These are phyloP conservation scores for Cladorrhinum sp. DNA, from an alignment of 2,329 filamentous ascomycete species.

Conservation along the genomic window DNA sequence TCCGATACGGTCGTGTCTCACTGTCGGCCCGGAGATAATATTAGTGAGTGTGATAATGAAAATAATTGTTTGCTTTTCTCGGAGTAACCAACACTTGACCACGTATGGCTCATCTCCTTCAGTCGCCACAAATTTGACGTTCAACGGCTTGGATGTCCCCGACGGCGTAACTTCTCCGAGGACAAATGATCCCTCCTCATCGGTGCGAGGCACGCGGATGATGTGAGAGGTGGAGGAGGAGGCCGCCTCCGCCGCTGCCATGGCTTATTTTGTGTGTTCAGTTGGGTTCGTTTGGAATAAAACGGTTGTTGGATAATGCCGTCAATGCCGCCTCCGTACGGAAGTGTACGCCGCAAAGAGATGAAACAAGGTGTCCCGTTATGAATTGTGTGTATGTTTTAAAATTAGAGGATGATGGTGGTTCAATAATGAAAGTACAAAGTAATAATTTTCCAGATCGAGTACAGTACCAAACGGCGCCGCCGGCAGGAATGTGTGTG, in stretches of 20 bases:
- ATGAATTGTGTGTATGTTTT: neutral
- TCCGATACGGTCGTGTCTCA: constrained; percentile 55
- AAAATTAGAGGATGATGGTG: constrained; percentile 15
- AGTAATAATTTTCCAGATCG: neutral
- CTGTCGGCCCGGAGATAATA: constrained; percentile 34
- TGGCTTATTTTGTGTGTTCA: constrained; percentile 1
- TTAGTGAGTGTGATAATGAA: constrained; percentile 10
- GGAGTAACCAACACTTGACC: constrained; percentile 49
- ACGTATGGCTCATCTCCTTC: constrained; percentile 63
- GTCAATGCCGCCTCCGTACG: neutral
- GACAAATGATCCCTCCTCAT: constrained; percentile 51
- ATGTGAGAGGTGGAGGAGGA: constrained; percentile 35
- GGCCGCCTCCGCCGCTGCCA: constrained; percentile 21
- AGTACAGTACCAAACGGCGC: constrained; percentile 10
- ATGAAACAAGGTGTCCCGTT: constrained; percentile 12
- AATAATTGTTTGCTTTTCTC: neutral
- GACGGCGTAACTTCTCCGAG: constrained; percentile 57
- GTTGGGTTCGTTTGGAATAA: constrained; percentile 15
- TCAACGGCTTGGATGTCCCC: constrained; percentile 48
- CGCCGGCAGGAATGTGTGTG: neutral
- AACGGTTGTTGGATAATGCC: neutral
- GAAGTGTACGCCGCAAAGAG: constrained; percentile 7
- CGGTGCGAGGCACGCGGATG: constrained; percentile 57
- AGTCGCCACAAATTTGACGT: constrained; percentile 66
- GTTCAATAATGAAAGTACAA: neutral